Evolutionary conservation across 2,329 filamentous ascomycete genomes (phyloP).

Genomic region (Fusarium temperatum): DNA sequence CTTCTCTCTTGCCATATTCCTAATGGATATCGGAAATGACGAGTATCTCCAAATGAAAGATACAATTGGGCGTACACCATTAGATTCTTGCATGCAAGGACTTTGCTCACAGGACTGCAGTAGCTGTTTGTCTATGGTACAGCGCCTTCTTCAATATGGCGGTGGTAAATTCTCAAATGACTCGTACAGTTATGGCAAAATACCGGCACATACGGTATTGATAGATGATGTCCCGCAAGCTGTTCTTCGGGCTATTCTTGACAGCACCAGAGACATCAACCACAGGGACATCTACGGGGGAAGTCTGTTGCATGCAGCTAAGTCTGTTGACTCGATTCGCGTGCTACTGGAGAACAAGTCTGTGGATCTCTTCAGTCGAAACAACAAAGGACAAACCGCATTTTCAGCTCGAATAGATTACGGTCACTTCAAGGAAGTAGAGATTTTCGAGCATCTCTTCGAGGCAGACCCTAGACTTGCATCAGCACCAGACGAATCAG

Average conservation of each 20-base stretch:
- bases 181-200: fast-evolving
- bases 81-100: fast-evolving
- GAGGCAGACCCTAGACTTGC: neutral
- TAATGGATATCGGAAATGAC: neutral
- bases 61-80: too few relatives aligned
- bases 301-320: fast-evolving
- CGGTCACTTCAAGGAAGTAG: too few relatives aligned
- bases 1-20: fast-evolving
- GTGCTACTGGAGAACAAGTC: fast-evolving
- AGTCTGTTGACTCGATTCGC: fast-evolving
- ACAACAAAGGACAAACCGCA: neutral
- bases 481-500: neutral
- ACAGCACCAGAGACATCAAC: fast-evolving
- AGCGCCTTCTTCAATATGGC: neutral
- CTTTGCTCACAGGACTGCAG: fast-evolving
- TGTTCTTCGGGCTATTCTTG: fast-evolving
- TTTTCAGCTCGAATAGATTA: too few relatives aligned
- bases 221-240: fast-evolving
- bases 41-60: too few relatives aligned
- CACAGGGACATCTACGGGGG: fast-evolving
- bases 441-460: fast-evolving
- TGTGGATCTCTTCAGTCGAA: fast-evolving
- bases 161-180: neutral
- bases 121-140: neutral
- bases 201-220: neutral